These are phyloP conservation scores for Tubosaeta sp. DNA, from an alignment of 768 basidiomycete genomes.

Conservation along the genomic window DNA sequence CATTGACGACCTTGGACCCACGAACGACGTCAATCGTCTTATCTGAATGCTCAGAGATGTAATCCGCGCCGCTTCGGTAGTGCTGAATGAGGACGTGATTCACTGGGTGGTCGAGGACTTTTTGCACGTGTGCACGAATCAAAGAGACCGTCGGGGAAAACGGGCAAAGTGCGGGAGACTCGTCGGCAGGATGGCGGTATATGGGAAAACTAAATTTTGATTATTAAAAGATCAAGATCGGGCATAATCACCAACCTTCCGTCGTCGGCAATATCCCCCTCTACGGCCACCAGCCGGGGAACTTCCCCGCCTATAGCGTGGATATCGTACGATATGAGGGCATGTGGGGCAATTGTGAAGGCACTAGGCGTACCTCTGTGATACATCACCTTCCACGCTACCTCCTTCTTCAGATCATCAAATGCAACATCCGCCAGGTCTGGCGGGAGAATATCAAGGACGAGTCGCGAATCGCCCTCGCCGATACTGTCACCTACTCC, in stretches of 20 bases:
- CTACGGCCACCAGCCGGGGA: constrained; percentile 58
- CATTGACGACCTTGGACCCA: constrained; percentile 74
- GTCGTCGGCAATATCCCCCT: constrained; percentile 50
- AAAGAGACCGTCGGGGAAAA: constrained; percentile 66
- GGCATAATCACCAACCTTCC: constrained; percentile 38
- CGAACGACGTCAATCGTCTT: constrained; percentile 80
- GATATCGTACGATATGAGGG: constrained; percentile 2
- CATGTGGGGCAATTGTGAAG: background rate
- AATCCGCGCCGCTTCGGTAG: constrained; percentile 75
- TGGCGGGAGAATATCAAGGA: constrained; percentile 51
- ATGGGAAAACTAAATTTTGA: constrained; percentile 54
- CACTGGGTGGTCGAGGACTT: constrained; percentile 56
- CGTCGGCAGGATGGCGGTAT: constrained; percentile 80
- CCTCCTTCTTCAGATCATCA: constrained; percentile 55
- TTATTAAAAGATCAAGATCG: background rate
- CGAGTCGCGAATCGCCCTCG: constrained; percentile 65
- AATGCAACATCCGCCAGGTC: constrained; percentile 56
- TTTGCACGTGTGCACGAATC: constrained; percentile 63
- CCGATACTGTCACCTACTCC: constrained; percentile 46
- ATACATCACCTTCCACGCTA: constrained; percentile 69
- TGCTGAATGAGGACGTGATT: constrained; percentile 83
- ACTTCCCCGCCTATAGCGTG: constrained; percentile 63
- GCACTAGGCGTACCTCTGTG: constrained; percentile 54
- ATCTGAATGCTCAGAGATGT: constrained; percentile 84
- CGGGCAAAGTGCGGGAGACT: constrained; percentile 60